phyloP scores from a whole-genome alignment of 306 rosid species.

The Myrica gale region DNA sequence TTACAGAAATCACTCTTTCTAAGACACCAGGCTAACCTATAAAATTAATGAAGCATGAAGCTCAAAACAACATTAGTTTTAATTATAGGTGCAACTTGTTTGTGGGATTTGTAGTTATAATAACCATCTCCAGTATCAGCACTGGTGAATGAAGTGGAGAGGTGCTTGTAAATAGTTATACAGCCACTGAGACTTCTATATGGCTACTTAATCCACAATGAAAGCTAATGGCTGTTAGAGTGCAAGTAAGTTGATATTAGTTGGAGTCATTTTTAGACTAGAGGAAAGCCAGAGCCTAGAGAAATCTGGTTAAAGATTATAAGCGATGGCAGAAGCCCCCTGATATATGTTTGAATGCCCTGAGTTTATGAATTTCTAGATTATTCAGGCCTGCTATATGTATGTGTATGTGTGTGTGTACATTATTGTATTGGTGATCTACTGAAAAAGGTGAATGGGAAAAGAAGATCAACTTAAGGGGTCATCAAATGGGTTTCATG shows the following conservation, averaged over 20 bases:
- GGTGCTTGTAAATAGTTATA: neutral
- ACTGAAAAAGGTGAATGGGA: neutral
- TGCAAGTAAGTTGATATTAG: neutral
- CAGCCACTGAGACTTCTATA: too few relatives aligned
- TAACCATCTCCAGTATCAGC: neutral
- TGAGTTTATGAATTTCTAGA: neutral
- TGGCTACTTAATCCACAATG: neutral
- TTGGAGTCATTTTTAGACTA: neutral
- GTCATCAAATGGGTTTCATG: neutral
- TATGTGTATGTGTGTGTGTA: too few relatives aligned
- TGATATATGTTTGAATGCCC: neutral
- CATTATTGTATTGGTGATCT: neutral
- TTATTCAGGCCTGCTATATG: neutral
- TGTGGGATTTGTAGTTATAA: neutral
- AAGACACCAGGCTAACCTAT: neutral
- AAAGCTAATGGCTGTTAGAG: neutral
- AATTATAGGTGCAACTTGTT: neutral
- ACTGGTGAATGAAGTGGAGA: neutral
- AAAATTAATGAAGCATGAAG: neutral
- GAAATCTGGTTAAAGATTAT: neutral
- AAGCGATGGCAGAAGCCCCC: neutral
- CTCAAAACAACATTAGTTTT: neutral
- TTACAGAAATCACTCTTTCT: neutral
- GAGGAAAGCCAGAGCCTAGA: neutral
- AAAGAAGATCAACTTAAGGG: neutral